phyloP scores from a whole-genome alignment of 768 basidiomycete species.

The Cytidiella melzeri region DNA sequence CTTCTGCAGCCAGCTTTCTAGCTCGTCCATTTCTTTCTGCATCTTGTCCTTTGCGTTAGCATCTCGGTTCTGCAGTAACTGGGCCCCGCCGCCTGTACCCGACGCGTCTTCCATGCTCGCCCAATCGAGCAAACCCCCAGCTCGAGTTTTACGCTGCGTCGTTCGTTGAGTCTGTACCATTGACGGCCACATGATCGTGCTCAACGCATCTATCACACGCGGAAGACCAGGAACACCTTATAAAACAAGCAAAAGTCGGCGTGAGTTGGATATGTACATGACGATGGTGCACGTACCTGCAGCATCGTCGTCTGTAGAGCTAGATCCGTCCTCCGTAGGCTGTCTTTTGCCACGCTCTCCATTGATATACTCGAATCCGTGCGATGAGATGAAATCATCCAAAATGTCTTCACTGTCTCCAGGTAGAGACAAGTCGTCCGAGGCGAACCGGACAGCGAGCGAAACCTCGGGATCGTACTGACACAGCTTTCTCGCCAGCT shows the following conservation, averaged over 20 bases:
- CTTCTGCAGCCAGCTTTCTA: conserved; percentile 59
- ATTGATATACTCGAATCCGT: conserved; percentile 77
- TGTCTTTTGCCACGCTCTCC: conserved; percentile 27
- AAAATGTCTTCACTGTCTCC: conserved; percentile 38
- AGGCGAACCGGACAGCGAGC: conserved; percentile 59
- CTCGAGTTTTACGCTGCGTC: conserved; percentile 23
- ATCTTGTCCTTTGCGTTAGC: conserved; percentile 26
- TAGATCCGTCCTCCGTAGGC: conserved; percentile 14
- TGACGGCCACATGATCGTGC: conserved; percentile 87
- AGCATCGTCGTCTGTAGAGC: conserved; percentile 17
- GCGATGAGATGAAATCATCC: conserved; percentile 60
- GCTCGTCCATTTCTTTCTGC: conserved; percentile 49
- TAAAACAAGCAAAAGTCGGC: not conserved
- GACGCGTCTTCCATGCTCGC: conserved; percentile 28
- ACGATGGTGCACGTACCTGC: conserved; percentile 13
- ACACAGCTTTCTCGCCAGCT: conserved; percentile 41
- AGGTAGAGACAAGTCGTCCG: conserved; percentile 19
- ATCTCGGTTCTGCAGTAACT: conserved; percentile 15
- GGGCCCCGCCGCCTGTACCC: conserved; percentile 31
- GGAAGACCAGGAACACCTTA: conserved; percentile 39
- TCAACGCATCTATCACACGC: conserved; percentile 71
- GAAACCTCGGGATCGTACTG: conserved; percentile 63
- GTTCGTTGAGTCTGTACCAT: conserved; percentile 43
- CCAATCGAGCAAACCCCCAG: conserved; percentile 36
- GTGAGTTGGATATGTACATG: not conserved